Percentiles rank a stretch among this genome's conserved stretches.
Evolutionary conservation across 768 basidiomycete species (phyloP).

Genomic region (Collybia mongolica): DNA sequence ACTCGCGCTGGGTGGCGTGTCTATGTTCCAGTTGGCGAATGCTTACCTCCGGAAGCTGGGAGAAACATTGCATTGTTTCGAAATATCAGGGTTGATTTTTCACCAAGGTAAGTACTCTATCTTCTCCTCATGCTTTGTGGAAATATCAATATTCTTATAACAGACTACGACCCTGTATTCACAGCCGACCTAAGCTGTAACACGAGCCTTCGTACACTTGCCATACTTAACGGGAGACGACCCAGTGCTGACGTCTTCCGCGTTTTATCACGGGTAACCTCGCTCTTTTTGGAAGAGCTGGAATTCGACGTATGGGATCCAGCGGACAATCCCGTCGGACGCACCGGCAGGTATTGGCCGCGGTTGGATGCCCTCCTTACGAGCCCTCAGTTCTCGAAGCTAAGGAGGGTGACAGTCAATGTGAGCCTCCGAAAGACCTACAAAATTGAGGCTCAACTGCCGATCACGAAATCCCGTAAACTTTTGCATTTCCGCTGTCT

Average conservation of each 20-base stretch:
- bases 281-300: not conserved
- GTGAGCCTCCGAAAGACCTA: not conserved
- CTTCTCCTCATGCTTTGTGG: no score
- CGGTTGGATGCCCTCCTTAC: conserved; percentile 1
- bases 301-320: conserved; percentile 1
- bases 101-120: no score
- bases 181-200: no score
- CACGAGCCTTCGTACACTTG: no score
- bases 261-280: not conserved
- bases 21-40: no score
- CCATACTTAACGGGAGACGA: not conserved
- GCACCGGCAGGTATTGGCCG: not conserved
- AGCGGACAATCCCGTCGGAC: not conserved
- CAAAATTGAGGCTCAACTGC: not conserved
- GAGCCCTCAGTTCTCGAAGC: not conserved
- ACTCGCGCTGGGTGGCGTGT: no score
- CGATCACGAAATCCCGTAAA: not conserved
- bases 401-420: conserved; percentile 1
- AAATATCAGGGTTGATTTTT: no score
- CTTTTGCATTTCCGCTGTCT: not conserved
- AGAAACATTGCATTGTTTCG: no score
- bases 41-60: no score
- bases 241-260: not conserved
- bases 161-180: no score
- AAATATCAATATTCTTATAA: no score